Evolutionary conservation across 805 yeast genomes (phyloP), one percentile per base, ranked within the genome.

Genomic region (Sugiyamaella valdiviana): DNA sequence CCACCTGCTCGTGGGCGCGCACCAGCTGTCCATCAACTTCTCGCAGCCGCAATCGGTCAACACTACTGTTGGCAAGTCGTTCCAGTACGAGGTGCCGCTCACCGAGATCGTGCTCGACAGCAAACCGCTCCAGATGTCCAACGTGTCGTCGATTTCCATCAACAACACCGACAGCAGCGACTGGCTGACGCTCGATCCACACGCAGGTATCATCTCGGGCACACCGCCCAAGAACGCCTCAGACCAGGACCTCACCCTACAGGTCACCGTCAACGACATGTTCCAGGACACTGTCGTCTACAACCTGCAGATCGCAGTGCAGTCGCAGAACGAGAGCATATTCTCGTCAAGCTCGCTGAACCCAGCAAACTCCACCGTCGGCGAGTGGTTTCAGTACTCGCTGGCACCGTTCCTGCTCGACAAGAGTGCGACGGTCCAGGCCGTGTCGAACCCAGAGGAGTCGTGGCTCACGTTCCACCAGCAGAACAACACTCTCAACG

Each of bases 1-100:
- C 68, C 73, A 78, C 51, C 69, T 93, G 35, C 70, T 83, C 21
- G 83, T 91, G 35, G 99, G 99, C 38, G 96, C 95, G 7, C 96
- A 93, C 63, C 82, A 78, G 53, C 73, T 93, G 53, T 75, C 88
- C 36, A 82, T 93, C 1, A 71, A 81, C 19, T 61, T 80, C 36
- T 77, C 84, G 50, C 74, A 75, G 42, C 32, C 32, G 9, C 73
- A 79, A 1, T 66, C 79, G 23, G 71, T 85, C 50, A 85, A 85
- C 57, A 90, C 88, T 2, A 83, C 93, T 5, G 76, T 74, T 19
- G 79, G 80, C 42, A 74, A 77, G 29, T 57, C 64, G 0, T 73
- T 91, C 57, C 60, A 72, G 21, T 73, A 78, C 51, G 63, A 71
- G 1, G 69, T 89, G 19, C 96, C 96, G 1, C 62, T 85, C 40